Base-by-base conservation (phyloP, 140 eudicot genomes). In the Senecio squalidus region DNA sequence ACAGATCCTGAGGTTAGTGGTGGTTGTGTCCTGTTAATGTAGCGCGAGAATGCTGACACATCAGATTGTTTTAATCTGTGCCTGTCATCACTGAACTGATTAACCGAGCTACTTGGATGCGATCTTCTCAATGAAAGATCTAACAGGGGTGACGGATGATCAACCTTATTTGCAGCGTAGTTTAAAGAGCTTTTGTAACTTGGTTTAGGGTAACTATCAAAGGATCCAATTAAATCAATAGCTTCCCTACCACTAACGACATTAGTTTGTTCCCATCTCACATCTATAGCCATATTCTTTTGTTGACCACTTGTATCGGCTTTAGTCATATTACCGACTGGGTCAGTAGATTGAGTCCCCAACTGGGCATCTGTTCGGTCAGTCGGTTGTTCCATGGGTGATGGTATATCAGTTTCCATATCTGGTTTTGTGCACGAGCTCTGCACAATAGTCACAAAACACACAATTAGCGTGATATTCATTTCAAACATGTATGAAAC, bases 351-450 rank as follows among this genome's bases (percentile, higher is more conserved):
- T 30, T 25, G 58, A 38, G 55, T 55, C 61, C 28, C 56, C 68
- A 50, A 39, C 18, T 57, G 69, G 40, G 59, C 56, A 51, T 71
- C 77, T 22, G 71, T 61, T 58, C 54, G 74, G 73, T 74, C 76
- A 44, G 64, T 67, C 10, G 24, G 41, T 44, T 72, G 48, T 70
- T 78, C 86, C 29, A 31, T 33, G 45, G 77, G 62, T 50, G n/a
- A n/a, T n/a, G 72, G 68, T 52, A 58, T 77, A 51, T 83, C 95
- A 4, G 70, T 66, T 66, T 83, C 94, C 72, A 73, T 68, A 61
- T 83, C 97, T 23, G 85, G 94, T 74, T 83, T 80, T 24, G 95
- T 74, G 58, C 94, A 85, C 50, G 97, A 90, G 73, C 97, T 90
- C 94, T 86, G 83, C 68, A 64, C 51, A 72, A 21, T 28, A 57